Evolutionary conservation across 805 yeast genomes (phyloP), one percentile per base, ranked within the genome.

Genomic region (Suhomyces vadensis): DNA sequence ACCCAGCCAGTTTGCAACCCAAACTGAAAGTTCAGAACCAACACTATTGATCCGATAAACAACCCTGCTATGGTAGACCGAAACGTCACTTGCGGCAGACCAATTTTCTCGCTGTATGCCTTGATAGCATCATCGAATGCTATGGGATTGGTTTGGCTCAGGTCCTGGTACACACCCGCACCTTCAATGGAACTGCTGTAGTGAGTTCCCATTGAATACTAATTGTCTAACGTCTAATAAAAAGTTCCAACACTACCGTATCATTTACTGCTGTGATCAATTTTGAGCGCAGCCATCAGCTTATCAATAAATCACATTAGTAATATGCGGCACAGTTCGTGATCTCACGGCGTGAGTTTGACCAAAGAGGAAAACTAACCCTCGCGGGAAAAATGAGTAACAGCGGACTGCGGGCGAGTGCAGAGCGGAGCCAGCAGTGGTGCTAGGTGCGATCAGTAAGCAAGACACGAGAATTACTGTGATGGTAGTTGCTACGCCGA

Each of bases 1-100:
- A 94, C 97, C 99, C 99, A 92, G 1, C 99, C 99, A 0, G 97
- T 92, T 60, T 92, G 99, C 16, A 92, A 71, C 1, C 98, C 99
- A 61, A 92, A 92, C 61, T 92, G 98, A 67, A 94, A 94, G 64
- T 92, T 92, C 3, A 97, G 88, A 13, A 90, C 71, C 20, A 94
- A 71, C 24, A 94, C 91, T 21, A 92, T 67, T 0, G 97, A 79
- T 0, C 99, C 99, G n/a, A 92, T 89, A 1, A 70, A 54, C 20
- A 92, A 67, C 0, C 98, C 98, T 1, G 84, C 87, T 0, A 83
- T 26, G 0, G 88, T 81, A 2, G 94, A 84, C 40, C 96, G 67
- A 3, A 81, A 52, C 0, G 97, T 89, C 4, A 87, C 75, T 57
- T 87, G 95, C 1, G 78, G 81, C 6, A 78, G 60, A 0, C 59